These are phyloP conservation scores for Rhipidocladum racemiflorum DNA, from an alignment of 176 grass and related monocot genomes.

Conservation along the genomic window DNA sequence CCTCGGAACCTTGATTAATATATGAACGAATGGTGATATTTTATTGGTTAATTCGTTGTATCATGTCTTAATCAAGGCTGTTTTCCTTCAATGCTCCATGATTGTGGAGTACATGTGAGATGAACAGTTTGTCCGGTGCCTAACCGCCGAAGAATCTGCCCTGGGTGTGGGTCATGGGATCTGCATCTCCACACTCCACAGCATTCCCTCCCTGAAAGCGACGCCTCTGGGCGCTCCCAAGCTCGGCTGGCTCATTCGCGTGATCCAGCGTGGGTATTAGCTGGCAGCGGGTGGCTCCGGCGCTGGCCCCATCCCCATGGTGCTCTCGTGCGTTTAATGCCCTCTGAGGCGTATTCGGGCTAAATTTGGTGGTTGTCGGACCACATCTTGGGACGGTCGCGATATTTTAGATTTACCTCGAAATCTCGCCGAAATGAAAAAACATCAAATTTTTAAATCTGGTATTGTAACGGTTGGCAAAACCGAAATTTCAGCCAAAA, in stretches of 20 bases:
- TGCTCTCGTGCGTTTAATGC: not conserved
- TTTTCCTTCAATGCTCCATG: not conserved
- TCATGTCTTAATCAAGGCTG: slow-evolving; percentile 18
- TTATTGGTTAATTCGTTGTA: not conserved
- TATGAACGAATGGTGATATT: not conserved
- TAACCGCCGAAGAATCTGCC: slow-evolving; percentile 39
- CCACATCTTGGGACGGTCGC: too few relatives aligned
- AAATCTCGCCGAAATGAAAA: too few relatives aligned
- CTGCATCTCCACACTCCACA: slow-evolving; percentile 20
- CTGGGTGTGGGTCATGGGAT: slow-evolving; percentile 29
- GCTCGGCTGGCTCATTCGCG: not conserved
- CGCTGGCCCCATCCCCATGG: not conserved
- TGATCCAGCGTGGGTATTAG: slow-evolving; percentile 13
- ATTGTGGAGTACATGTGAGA: slow-evolving; percentile 9
- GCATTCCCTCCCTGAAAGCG: not conserved
- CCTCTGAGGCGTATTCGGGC: not conserved
- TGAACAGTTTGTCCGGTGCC: slow-evolving; percentile 5
- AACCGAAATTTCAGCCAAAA: too few relatives aligned
- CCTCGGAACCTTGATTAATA: not conserved
- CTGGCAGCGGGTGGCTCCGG: slow-evolving; percentile 19
- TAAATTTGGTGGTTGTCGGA: too few relatives aligned
- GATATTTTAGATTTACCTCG: too few relatives aligned
- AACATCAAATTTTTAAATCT: too few relatives aligned
- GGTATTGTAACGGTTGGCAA: too few relatives aligned
- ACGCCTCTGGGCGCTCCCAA: not conserved